A percentile compares a stretch with the other conserved stretches of the same genome.
These are phyloP conservation scores for Phytopythium mirpurense DNA, from an alignment of 352 stramenopile species.

Conservation along the genomic window DNA sequence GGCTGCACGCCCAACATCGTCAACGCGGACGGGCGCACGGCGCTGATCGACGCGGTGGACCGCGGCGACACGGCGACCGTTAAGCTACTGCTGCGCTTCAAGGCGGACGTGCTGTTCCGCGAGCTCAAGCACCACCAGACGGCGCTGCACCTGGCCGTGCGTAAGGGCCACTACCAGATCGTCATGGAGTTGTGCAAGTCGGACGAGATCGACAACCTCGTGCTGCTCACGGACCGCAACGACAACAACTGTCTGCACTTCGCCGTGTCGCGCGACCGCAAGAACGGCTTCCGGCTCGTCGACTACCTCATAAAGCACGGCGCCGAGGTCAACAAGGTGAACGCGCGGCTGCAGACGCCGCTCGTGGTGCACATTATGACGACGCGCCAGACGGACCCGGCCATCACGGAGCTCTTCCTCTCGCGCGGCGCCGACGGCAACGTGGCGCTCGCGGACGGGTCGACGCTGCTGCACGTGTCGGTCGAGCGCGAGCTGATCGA, in stretches of 20 bases:
- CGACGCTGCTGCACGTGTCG: slow-evolving; percentile 76
- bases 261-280: slow-evolving; percentile 73
- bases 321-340: slow-evolving; percentile 80
- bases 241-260: slow-evolving; percentile 86
- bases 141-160: slow-evolving; percentile 72
- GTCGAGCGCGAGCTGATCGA: slow-evolving; percentile 81
- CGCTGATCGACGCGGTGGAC: slow-evolving; percentile 77
- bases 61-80: slow-evolving; percentile 67
- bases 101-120: slow-evolving; percentile 81
- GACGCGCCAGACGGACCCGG: slow-evolving; percentile 74
- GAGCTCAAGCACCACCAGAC: slow-evolving; percentile 85
- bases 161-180: slow-evolving; percentile 82
- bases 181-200: slow-evolving; percentile 84
- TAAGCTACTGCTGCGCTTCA: slow-evolving; percentile 75
- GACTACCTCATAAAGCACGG: slow-evolving; percentile 84
- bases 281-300: slow-evolving; percentile 75
- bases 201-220: slow-evolving; percentile 50
- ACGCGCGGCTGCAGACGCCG: slow-evolving; percentile 69
- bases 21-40: slow-evolving; percentile 70
- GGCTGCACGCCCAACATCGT: slow-evolving; percentile 83
- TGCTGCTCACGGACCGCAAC: slow-evolving; percentile 75
- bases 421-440: slow-evolving; percentile 58
- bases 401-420: slow-evolving; percentile 73
- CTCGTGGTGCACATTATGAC: slow-evolving; percentile 85
- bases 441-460: slow-evolving; percentile 72